Conservation (phyloP, 2,329 filamentous ascomycete species). For the Emericellopsis cladophorae region DNA sequence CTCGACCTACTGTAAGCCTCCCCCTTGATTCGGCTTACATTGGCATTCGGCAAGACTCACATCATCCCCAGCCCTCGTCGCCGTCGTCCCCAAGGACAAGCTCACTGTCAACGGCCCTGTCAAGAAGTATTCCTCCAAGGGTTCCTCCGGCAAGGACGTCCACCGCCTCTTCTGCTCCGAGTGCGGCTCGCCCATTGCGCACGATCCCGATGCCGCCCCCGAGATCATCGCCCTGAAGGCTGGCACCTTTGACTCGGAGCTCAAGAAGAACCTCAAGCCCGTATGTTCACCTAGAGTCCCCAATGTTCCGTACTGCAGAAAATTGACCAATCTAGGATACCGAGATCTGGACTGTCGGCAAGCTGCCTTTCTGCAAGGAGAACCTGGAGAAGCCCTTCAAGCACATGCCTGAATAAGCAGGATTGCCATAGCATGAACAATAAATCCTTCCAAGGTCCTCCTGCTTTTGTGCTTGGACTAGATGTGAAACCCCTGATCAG, state of each 20-base stretch:
- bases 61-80: conserved; percentile 42
- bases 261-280: conserved; percentile 57
- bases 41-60: background rate
- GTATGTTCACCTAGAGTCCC: conserved; percentile 20
- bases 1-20: conserved; percentile 50
- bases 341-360: conserved; percentile 58
- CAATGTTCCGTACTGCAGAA: background rate
- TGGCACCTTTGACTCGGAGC: conserved; percentile 47
- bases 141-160: conserved; percentile 47
- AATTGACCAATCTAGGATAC: conserved; percentile 33
- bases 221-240: conserved; percentile 59
- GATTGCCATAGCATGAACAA: too few species aligned
- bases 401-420: conserved; percentile 45
- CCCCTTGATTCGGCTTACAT: background rate
- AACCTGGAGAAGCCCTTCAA: conserved; percentile 48
- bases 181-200: conserved; percentile 57
- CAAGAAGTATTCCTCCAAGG: conserved; percentile 51
- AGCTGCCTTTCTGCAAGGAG: conserved; percentile 60
- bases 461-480: too few species aligned
- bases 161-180: conserved; percentile 59
- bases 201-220: conserved; percentile 58
- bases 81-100: conserved; percentile 53
- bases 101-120: conserved; percentile 48
- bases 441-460: too few species aligned
- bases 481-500: too few species aligned